Evolutionary conservation across 345 rosid species (phyloP).

Genomic region (Acer yangbiense): DNA sequence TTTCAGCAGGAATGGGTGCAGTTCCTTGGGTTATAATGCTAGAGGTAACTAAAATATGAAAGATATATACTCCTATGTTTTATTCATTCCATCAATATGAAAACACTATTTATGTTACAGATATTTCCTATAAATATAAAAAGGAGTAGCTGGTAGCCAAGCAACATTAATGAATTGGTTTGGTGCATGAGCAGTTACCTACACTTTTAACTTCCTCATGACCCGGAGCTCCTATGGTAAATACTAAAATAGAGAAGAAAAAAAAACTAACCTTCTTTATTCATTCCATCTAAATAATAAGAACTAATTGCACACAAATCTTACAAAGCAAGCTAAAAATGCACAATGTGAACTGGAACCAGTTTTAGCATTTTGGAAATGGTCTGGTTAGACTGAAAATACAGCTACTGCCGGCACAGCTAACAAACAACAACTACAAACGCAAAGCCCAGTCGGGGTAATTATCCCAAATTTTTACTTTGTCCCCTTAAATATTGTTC

Average conservation of each 20-base stretch:
- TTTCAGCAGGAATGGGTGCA: conserved; percentile 96
- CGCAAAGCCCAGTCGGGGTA: too few species aligned
- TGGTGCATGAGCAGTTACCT: conserved; percentile 92
- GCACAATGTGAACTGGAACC: too few species aligned
- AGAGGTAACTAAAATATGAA: conserved; percentile 55
- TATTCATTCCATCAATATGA: conserved; percentile 1
- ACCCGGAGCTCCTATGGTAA: conserved; percentile 94
- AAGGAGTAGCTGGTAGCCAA: conserved; percentile 90
- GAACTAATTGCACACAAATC: not conserved
- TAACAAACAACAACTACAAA: too few species aligned
- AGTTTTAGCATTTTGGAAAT: not conserved
- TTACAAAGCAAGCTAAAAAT: too few species aligned
- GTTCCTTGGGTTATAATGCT: conserved; percentile 98
- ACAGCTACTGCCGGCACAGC: too few species aligned
- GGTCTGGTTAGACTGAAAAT: not conserved
- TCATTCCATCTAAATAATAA: not conserved
- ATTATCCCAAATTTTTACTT: too few species aligned
- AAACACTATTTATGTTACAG: conserved; percentile 38
- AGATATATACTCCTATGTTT: not conserved
- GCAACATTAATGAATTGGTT: conserved; percentile 94
- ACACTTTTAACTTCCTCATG: conserved; percentile 90
- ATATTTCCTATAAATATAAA: conserved; percentile 90
- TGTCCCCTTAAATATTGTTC: too few species aligned
- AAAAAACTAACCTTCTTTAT: too few species aligned
- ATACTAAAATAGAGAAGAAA: conserved; percentile 18